phyloP scores from a whole-genome alignment of 108 stramenopile species.

The Pseudonitzschia delicatissima region DNA sequence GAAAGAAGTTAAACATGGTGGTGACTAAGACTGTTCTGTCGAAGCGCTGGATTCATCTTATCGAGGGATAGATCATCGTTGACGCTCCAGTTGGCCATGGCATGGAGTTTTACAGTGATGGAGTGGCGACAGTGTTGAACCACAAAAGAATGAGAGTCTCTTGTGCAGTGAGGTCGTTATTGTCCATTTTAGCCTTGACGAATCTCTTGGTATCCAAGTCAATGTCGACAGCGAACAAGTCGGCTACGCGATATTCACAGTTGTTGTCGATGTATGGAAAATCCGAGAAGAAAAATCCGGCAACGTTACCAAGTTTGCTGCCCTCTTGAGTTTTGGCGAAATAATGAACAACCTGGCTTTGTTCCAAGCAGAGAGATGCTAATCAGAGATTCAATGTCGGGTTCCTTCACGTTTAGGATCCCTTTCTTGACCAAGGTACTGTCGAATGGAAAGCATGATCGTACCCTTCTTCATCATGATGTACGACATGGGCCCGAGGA shows the following conservation, averaged over 20 bases:
- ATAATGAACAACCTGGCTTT: slow-evolving; percentile 31
- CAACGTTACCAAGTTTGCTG: slow-evolving; percentile 9
- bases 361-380: slow-evolving; percentile 29
- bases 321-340: background rate
- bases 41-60: slow-evolving; percentile 13
- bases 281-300: slow-evolving; percentile 29
- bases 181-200: slow-evolving; percentile 29
- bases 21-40: slow-evolving; percentile 29
- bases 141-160: slow-evolving; percentile 31
- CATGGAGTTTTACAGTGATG: slow-evolving; percentile 41
- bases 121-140: slow-evolving; percentile 30
- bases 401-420: background rate
- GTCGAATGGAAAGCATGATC: background rate
- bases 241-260: slow-evolving; percentile 16
- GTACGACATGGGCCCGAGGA: slow-evolving; percentile 28
- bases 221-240: slow-evolving; percentile 36
- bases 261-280: slow-evolving; percentile 31
- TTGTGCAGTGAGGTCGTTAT: slow-evolving; percentile 21
- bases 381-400: slow-evolving; percentile 12
- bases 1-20: slow-evolving; percentile 36
- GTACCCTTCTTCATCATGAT: slow-evolving; percentile 15
- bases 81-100: slow-evolving; percentile 37
- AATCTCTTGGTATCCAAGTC: slow-evolving; percentile 36
- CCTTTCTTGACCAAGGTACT: background rate
- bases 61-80: slow-evolving; percentile 3